A percentile compares a stretch with the other conserved stretches of the same genome.
Evolutionary conservation across 208 protist genomes (phyloP).

Genomic region (Trypanosoma mega): DNA sequence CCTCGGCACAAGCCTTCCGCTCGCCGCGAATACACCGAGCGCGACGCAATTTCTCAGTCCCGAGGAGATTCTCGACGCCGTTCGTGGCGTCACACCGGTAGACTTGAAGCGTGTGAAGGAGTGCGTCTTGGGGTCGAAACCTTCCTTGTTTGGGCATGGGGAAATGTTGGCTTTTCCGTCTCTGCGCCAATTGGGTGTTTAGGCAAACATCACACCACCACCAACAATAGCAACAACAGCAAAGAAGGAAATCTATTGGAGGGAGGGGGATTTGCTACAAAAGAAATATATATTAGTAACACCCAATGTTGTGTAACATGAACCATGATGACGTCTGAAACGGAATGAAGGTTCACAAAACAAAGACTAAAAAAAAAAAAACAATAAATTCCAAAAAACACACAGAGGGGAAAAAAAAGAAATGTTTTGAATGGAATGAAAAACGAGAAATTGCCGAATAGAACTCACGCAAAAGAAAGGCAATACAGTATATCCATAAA

Average conservation of each 20-base stretch:
- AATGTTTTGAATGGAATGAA: neutral
- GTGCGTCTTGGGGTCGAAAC: constrained; percentile 57
- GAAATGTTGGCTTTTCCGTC: constrained; percentile 84
- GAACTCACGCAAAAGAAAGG: too few relatives aligned
- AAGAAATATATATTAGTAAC: too few relatives aligned
- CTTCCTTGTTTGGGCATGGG: constrained; percentile 76
- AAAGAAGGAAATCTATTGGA: constrained; percentile 2
- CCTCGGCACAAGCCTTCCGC: constrained; percentile 72
- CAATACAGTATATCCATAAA: too few relatives aligned
- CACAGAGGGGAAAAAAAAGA: neutral
- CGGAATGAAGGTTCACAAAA: neutral
- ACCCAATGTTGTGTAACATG: too few relatives aligned
- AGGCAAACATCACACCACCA: constrained; percentile 11
- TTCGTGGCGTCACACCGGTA: constrained; percentile 46
- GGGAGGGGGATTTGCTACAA: neutral
- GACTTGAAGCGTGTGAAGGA: constrained; percentile 75
- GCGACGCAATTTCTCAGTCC: constrained; percentile 39
- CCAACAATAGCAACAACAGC: neutral
- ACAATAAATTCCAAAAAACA: too few relatives aligned
- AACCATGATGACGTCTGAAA: too few relatives aligned
- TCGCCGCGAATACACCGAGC: constrained; percentile 20
- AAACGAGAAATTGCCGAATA: too few relatives aligned
- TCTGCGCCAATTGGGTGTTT: constrained; percentile 76
- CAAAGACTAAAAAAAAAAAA: constrained; percentile 12
- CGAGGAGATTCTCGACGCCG: constrained; percentile 63